Conservation (phyloP, 1,284 basidiomycete genomes). For the Porogramme epimiltina region DNA sequence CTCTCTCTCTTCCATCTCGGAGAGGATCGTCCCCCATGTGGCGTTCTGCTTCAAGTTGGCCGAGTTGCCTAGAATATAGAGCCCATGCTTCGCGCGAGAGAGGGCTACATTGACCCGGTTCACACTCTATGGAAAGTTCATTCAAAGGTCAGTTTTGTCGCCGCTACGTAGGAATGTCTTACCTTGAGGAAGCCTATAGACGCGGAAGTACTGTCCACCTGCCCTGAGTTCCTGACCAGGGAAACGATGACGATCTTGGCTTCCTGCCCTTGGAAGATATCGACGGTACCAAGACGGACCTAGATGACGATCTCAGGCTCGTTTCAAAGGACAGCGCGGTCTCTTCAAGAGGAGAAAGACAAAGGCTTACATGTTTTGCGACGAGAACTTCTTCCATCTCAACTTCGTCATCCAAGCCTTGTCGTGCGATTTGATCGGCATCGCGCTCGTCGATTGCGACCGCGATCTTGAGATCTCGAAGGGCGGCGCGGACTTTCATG, state of each 20-base stretch:
- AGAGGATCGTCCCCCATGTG: conserved; percentile 67
- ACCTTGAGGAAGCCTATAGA: conserved; percentile 76
- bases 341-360: too few species aligned
- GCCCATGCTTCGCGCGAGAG: conserved; percentile 70
- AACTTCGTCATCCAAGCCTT: conserved; percentile 38
- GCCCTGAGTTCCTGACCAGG: conserved; percentile 67
- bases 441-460: conserved; percentile 74
- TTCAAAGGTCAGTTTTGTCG: too few species aligned
- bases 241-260: conserved; percentile 71
- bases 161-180: neutral
- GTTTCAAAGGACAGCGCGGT: too few species aligned
- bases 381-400: conserved; percentile 34
- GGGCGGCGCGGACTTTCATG: conserved; percentile 40
- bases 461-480: conserved; percentile 52
- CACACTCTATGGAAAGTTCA: conserved; percentile 18
- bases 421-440: conserved; percentile 53
- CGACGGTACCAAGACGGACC: conserved; percentile 75
- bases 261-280: conserved; percentile 79
- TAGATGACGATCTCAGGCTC: too few species aligned
- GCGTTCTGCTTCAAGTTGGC: conserved; percentile 44
- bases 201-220: conserved; percentile 37
- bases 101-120: conserved; percentile 49
- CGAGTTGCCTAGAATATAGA: conserved; percentile 74
- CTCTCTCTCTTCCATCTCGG: conserved; percentile 51
- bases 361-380: conserved; percentile 46